Conservation (phyloP, 2,329 filamentous ascomycete species). For the Microsporum audouinii region DNA sequence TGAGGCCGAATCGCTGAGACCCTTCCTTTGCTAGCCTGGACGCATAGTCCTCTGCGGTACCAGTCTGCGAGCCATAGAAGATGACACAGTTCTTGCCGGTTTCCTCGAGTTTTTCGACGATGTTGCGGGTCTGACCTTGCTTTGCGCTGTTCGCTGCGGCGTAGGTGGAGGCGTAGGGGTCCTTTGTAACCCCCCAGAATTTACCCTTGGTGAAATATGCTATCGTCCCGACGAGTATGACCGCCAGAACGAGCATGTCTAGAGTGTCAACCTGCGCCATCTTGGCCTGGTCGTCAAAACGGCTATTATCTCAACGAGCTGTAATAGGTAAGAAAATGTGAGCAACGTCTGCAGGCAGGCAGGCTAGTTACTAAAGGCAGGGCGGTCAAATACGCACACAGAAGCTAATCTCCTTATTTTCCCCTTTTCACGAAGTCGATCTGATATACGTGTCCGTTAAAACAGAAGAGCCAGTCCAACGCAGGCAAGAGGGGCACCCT, state of each 20-base stretch:
- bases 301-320: background rate
- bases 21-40: conserved; percentile 94
- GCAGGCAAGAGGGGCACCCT: background rate
- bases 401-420: background rate
- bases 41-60: conserved; percentile 96
- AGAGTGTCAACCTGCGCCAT: conserved; percentile 97
- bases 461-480: background rate
- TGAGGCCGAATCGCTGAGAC: conserved; percentile 86
- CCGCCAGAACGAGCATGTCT: conserved; percentile 81
- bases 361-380: background rate
- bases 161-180: conserved; percentile 72
- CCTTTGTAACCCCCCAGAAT: conserved; percentile 78
- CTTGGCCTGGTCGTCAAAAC: conserved; percentile 20
- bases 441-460: background rate
- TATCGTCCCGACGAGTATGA: conserved; percentile 71
- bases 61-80: conserved; percentile 97
- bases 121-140: conserved; percentile 81
- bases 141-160: conserved; percentile 48
- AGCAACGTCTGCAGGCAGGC: background rate
- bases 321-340: background rate
- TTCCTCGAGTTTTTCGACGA: conserved; percentile 93
- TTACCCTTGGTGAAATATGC: conserved; percentile 98
- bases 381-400: background rate
- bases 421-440: background rate
- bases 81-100: conserved; percentile 93